Percentiles rank a stretch among this genome's conserved stretches.
phyloP scores from a whole-genome alignment of 1,284 basidiomycete genomes.

The Heterobasidion irregulare region DNA sequence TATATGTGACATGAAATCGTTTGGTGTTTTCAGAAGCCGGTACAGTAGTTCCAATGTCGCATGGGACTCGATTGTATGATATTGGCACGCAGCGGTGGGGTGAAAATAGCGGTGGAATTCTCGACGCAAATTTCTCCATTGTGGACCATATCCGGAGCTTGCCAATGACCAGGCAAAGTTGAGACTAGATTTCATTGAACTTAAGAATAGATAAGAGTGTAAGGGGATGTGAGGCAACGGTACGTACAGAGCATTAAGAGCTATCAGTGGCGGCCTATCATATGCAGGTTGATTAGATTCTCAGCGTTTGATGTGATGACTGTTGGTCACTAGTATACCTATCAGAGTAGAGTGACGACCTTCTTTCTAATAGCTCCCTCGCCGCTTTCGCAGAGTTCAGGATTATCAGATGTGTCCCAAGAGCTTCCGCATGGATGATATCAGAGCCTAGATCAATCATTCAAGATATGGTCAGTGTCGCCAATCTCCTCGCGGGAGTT shows the following conservation, averaged over 20 bases:
- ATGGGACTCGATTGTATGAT: slow-evolving; percentile 14
- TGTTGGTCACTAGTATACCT: neutral
- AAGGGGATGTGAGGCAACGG: neutral
- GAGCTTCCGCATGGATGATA: slow-evolving; percentile 6
- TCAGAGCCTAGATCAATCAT: slow-evolving; percentile 4
- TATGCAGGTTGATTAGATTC: neutral
- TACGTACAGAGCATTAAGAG: neutral
- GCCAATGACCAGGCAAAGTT: too few species aligned
- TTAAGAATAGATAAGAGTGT: too few species aligned
- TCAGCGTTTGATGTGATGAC: neutral
- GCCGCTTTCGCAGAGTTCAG: slow-evolving; percentile 9
- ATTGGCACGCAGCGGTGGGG: slow-evolving; percentile 12
- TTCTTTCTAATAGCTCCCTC: slow-evolving; percentile 10
- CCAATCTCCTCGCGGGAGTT: neutral
- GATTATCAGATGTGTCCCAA: slow-evolving; percentile 8
- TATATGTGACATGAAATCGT: slow-evolving; percentile 6
- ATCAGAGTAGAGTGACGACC: slow-evolving; percentile 11
- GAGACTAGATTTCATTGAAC: too few species aligned
- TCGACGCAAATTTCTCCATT: too few species aligned
- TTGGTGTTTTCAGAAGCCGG: slow-evolving; percentile 17
- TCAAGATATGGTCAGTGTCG: too few species aligned
- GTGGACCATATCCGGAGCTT: too few species aligned
- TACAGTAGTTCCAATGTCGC: slow-evolving; percentile 11
- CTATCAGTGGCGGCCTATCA: neutral
- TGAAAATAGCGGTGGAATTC: too few species aligned